phyloP scores from a whole-genome alignment of 352 stramenopile genomes.

The Pythium scleroteichum region DNA sequence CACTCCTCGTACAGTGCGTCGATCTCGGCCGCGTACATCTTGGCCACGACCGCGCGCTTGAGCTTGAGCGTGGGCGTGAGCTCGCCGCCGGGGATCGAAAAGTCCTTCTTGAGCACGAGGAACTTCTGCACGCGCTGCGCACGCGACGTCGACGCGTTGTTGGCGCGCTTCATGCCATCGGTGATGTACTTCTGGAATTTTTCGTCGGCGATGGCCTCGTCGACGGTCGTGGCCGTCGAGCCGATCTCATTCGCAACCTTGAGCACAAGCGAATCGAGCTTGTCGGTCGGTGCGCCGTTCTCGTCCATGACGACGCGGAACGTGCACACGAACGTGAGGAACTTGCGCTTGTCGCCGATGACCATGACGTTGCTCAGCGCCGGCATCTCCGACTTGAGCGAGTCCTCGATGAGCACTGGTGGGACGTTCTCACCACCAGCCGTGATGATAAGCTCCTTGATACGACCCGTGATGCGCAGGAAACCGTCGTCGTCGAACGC shows the following conservation, averaged over 20 bases:
- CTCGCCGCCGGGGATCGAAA: constrained; percentile 86
- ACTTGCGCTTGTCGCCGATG: constrained; percentile 91
- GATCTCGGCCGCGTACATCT: constrained; percentile 89
- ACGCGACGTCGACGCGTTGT: constrained; percentile 48
- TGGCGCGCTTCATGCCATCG: constrained; percentile 62
- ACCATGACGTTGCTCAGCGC: constrained; percentile 88
- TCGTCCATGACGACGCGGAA: constrained; percentile 67
- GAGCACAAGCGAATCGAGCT: constrained; percentile 75
- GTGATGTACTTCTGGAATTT: constrained; percentile 82
- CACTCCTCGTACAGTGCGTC: constrained; percentile 78
- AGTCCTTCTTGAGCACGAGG: constrained; percentile 72
- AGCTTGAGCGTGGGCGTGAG: constrained; percentile 95
- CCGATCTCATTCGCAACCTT: constrained; percentile 61
- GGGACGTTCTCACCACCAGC: constrained; percentile 92
- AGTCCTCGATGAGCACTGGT: constrained; percentile 85
- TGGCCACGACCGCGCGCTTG: constrained; percentile 85
- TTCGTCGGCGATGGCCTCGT: constrained; percentile 64
- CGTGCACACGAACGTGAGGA: constrained; percentile 86
- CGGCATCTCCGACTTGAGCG: constrained; percentile 81
- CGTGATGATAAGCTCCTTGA: constrained; percentile 95
- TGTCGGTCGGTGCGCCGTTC: constrained; percentile 57
- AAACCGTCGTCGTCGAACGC: constrained; percentile 87
- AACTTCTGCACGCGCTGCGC: constrained; percentile 82
- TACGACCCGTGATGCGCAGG: constrained; percentile 89
- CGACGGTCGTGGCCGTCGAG: constrained; percentile 68